phyloP scores from a whole-genome alignment of 768 basidiomycete genomes.

The Obba rivulosa region DNA sequence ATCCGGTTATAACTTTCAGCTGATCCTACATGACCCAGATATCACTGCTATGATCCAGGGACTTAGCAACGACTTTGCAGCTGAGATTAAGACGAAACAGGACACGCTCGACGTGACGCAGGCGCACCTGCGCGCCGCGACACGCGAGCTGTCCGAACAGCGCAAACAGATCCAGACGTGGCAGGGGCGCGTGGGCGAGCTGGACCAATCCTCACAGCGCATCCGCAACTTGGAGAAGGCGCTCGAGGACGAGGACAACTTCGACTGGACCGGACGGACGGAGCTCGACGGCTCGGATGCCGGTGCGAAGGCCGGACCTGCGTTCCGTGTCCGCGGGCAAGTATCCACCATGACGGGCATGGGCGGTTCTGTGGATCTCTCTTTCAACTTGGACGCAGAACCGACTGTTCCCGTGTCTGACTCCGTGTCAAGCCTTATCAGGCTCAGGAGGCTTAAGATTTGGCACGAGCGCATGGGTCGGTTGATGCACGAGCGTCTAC shows the following conservation, averaged over 20 bases:
- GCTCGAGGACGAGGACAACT: conserved; percentile 67
- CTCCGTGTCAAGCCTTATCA: conserved; percentile 55
- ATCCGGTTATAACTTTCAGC: neutral
- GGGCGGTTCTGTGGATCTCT: conserved; percentile 59
- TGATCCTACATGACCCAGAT: conserved; percentile 40
- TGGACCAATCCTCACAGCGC: conserved; percentile 78
- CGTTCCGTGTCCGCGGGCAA: conserved; percentile 68
- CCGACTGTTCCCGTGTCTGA: conserved; percentile 63
- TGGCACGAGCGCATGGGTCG: conserved; percentile 84
- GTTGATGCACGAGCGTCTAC: conserved; percentile 64
- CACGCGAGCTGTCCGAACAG: conserved; percentile 86
- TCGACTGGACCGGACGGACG: conserved; percentile 86
- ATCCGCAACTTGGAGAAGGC: conserved; percentile 82
- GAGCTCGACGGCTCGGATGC: conserved; percentile 37
- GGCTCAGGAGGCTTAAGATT: conserved; percentile 66
- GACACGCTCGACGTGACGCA: conserved; percentile 85
- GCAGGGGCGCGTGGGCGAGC: conserved; percentile 67
- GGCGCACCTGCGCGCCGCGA: conserved; percentile 81
- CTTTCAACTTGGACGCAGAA: conserved; percentile 62
- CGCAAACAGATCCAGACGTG: conserved; percentile 77
- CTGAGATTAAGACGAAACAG: conserved; percentile 83
- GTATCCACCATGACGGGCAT: conserved; percentile 63
- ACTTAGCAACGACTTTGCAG: conserved; percentile 71
- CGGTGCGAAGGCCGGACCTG: conserved; percentile 40
- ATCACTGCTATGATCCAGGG: conserved; percentile 81